phyloP scores from a whole-genome alignment of 108 stramenopile species.

The Epithemia pelagica region DNA sequence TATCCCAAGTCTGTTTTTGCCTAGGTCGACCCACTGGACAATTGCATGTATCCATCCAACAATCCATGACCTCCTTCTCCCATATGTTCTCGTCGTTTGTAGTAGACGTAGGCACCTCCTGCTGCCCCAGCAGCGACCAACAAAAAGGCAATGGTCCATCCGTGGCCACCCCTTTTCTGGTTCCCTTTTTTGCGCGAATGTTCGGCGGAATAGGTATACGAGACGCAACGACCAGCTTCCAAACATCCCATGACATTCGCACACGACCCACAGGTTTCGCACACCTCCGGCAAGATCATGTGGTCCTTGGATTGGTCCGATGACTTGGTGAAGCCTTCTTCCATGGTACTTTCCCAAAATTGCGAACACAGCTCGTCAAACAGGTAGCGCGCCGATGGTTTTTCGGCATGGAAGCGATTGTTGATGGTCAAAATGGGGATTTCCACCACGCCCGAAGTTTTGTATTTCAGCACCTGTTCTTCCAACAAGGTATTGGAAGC shows the following conservation, averaged over 20 bases:
- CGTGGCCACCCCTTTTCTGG: background rate
- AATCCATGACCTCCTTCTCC: background rate
- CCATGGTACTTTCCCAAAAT: background rate
- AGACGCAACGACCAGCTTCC: background rate
- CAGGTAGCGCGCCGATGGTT: background rate
- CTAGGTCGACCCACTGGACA: background rate
- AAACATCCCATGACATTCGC: constrained; percentile 1
- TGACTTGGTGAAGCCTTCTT: too few relatives aligned
- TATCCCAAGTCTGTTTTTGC: background rate
- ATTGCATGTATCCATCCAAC: background rate
- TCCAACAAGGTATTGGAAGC: constrained; percentile 33
- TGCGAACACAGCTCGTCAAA: background rate
- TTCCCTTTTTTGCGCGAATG: background rate
- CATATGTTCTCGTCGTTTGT: background rate
- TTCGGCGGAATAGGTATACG: background rate
- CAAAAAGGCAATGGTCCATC: background rate
- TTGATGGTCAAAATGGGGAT: background rate
- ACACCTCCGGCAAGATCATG: background rate
- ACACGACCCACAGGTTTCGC: background rate
- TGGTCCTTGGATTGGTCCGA: too few relatives aligned
- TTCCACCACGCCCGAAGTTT: background rate
- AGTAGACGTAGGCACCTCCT: background rate
- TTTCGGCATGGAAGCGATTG: background rate
- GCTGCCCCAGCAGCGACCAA: background rate
- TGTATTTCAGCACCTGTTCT: background rate